These are phyloP conservation scores for Hymenoscyphus linearis DNA, from an alignment of 2,329 filamentous ascomycete genomes.

Conservation along the genomic window DNA sequence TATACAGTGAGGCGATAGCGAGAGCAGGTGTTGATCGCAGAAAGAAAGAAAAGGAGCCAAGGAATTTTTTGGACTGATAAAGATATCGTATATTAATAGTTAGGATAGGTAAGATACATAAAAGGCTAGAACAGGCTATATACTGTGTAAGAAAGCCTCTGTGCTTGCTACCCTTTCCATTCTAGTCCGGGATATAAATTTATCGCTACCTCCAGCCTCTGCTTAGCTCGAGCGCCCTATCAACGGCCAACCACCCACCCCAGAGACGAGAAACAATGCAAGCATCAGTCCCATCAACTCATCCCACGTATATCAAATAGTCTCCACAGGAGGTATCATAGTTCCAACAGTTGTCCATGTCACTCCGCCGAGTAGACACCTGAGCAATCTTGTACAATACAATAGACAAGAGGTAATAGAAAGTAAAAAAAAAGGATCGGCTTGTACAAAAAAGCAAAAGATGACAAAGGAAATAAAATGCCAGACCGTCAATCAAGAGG, in stretches of 20 bases:
- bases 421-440: not conserved
- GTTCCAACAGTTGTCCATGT: not conserved
- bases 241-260: not conserved
- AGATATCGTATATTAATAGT: not conserved
- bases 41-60: not conserved
- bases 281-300: not conserved
- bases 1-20: not conserved
- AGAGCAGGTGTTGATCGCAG: not conserved
- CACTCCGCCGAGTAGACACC: constrained; percentile 2
- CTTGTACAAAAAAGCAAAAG: not conserved
- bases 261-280: not conserved
- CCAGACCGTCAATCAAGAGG: constrained; percentile 9
- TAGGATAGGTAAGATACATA: not conserved
- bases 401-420: constrained; percentile 3
- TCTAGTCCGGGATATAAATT: not conserved
- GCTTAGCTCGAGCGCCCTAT: not conserved
- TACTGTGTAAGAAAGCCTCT: not conserved
- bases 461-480: constrained; percentile 1
- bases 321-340: constrained; percentile 6
- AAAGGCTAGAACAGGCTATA: not conserved
- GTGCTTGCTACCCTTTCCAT: not conserved
- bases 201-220: not conserved
- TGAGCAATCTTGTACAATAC: not conserved
- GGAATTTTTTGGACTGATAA: not conserved
- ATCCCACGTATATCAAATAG: not conserved